These are phyloP conservation scores for Pyrus bretschneideri DNA, from an alignment of 306 rosid species.

Conservation along the genomic window DNA sequence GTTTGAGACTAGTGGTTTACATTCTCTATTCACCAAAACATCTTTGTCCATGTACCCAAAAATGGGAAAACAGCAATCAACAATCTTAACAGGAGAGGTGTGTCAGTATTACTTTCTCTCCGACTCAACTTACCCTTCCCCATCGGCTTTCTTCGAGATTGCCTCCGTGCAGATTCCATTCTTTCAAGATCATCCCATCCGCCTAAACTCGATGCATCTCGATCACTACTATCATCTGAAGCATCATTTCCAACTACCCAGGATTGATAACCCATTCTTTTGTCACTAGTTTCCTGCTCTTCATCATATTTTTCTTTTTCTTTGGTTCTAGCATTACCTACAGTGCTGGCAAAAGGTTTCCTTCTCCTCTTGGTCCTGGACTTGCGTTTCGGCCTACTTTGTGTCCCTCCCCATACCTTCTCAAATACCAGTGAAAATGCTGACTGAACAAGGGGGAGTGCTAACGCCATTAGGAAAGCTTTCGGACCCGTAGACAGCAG, in stretches of 20 bases:
- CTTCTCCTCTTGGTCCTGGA: constrained; percentile 38
- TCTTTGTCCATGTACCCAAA: constrained; percentile 85
- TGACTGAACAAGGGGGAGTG: constrained; percentile 81
- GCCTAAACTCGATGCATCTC: constrained; percentile 38
- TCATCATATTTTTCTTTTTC: constrained; percentile 12
- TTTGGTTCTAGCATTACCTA: constrained; percentile 10
- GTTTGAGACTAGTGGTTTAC: not conserved
- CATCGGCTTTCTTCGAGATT: constrained; percentile 24
- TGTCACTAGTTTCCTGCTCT: constrained; percentile 26
- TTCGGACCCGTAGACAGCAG: constrained; percentile 64
- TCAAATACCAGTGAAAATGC: constrained; percentile 68
- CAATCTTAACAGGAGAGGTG: constrained; percentile 74
- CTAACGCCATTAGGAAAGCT: constrained; percentile 90
- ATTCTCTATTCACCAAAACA: constrained; percentile 36
- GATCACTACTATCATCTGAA: constrained; percentile 29
- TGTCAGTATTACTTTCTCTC: constrained; percentile 54
- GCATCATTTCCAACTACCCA: constrained; percentile 60
- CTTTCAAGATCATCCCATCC: constrained; percentile 95
- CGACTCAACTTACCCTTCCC: constrained; percentile 60
- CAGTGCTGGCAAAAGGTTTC: constrained; percentile 35
- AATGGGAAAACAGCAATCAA: constrained; percentile 86
- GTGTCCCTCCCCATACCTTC: constrained; percentile 54
- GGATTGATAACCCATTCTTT: constrained; percentile 54
- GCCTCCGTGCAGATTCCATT: constrained; percentile 27
- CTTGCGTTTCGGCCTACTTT: constrained; percentile 51